Base-by-base conservation (phyloP, 208 protist species). In the Borovskyia barvae region DNA sequence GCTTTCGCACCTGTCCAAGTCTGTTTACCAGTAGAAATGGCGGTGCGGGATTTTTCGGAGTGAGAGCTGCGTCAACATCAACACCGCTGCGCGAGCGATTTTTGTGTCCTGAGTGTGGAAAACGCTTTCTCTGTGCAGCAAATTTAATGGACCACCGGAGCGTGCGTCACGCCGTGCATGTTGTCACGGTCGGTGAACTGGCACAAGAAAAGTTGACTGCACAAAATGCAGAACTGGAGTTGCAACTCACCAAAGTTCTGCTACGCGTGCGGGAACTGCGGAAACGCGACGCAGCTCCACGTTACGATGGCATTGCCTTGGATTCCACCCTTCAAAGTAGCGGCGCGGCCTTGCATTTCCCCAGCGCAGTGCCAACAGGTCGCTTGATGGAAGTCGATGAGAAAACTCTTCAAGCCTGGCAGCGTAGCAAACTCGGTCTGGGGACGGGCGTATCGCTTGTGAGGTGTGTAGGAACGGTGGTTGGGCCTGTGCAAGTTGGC, bases 91-190 rank as follows among this genome's bases (percentile, higher is more conserved):
- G 33, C 11, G 41, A 47, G 11, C 46, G 57, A 12, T 56, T 60
- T n/a, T 17, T 52, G n/a, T 92, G 85, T 35, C 85, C 80, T 3
- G 85, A 92, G 20, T 92, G 85, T 55, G 75, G 78, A 3, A 92
- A 88, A 52, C 56, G 56, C 1, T 88, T 92, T 59, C 49, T 81
- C 12, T 71, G 77, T 47, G 51, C 47, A 12, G 33, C 43, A 5
- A 92, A 82, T 45, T 62, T 92, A 2, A 42, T 40, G 4, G 66
- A 74, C 30, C 85, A 92, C 60, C 80, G 85, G 30, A 62, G 52
- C 29, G 33, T 62, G 0, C 76, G 85, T 6, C 85, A 92, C 54
- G 47, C 64, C 0, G 48, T 87, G 1, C 35, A 51, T 17, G 29
- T 80, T 1, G 66, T 51, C 25, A 75, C 76, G 20, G 51, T 67